These are phyloP conservation scores for Ustilago lituana DNA, from an alignment of 1,284 basidiomycete genomes.

Conservation along the genomic window DNA sequence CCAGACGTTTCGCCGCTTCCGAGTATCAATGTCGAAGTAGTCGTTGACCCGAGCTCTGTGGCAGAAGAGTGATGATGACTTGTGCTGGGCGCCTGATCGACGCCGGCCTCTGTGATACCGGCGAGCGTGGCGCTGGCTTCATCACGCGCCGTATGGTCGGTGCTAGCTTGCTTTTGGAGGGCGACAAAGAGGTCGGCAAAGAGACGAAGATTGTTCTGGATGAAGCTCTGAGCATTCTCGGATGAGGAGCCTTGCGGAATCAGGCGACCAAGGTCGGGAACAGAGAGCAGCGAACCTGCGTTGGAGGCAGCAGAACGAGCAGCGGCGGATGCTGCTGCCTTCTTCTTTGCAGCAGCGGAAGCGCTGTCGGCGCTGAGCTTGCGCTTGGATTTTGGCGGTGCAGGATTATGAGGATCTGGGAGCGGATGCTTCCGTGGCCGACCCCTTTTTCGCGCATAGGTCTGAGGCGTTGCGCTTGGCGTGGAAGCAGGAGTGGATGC, in stretches of 20 bases:
- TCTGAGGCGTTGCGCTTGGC: constrained; percentile 27
- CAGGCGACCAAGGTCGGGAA: constrained; percentile 44
- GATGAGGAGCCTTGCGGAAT: constrained; percentile 41
- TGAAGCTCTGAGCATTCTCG: constrained; percentile 37
- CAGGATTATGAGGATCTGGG: constrained; percentile 29
- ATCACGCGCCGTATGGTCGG: constrained; percentile 13
- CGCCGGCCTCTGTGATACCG: not conserved
- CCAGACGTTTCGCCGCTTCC: no score
- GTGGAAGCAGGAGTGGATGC: constrained; percentile 34
- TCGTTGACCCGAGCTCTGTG: no score
- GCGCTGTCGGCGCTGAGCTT: constrained; percentile 25
- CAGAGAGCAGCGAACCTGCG: constrained; percentile 28
- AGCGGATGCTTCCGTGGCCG: constrained; percentile 45
- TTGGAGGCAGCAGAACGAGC: constrained; percentile 32
- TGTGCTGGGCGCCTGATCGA: not conserved
- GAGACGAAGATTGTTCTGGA: constrained; percentile 38
- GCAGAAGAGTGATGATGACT: not conserved
- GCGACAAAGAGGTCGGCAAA: constrained; percentile 49
- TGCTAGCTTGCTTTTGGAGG: constrained; percentile 45
- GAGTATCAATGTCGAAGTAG: no score
- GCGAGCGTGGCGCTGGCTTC: constrained; percentile 1
- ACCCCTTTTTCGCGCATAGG: constrained; percentile 31
- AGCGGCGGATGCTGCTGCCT: constrained; percentile 16
- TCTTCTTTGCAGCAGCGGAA: constrained; percentile 18
- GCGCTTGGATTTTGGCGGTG: constrained; percentile 25